Evolutionary conservation across 202 grass and related monocot species (phyloP).

Genomic region (Hordeum pubiflorum): DNA sequence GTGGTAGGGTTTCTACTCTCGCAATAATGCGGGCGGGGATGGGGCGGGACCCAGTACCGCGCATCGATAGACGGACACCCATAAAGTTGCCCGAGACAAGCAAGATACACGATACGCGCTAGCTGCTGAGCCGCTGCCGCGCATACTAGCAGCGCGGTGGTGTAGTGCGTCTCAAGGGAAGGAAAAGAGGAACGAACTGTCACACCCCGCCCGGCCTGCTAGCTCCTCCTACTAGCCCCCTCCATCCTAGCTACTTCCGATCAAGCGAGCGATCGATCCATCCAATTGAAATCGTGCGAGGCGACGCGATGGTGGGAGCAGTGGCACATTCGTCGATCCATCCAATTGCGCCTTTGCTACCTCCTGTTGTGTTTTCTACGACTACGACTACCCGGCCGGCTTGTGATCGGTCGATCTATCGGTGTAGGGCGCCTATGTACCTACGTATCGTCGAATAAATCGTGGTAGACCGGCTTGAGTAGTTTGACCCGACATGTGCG

Average conservation of each 20-base stretch:
- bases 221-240: neutral
- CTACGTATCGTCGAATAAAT: neutral
- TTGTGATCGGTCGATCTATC: neutral
- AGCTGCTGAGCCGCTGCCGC: neutral
- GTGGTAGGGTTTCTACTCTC: slow-evolving; percentile 82
- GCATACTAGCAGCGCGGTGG: neutral
- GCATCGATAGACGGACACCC: slow-evolving; percentile 32
- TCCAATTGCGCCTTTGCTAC: neutral
- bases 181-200: slow-evolving; percentile 14
- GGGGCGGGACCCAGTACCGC: slow-evolving; percentile 41
- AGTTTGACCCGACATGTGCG: neutral
- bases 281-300: neutral
- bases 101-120: neutral
- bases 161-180: slow-evolving; percentile 1
- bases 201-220: neutral
- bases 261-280: neutral
- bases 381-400: neutral
- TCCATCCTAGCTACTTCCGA: neutral
- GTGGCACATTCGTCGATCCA: slow-evolving; percentile 10
- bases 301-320: neutral
- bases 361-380: neutral
- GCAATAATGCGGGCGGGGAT: slow-evolving; percentile 64
- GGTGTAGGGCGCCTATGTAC: neutral
- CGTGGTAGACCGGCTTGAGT: neutral
- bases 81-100: slow-evolving; percentile 27